These are phyloP conservation scores for Crithidia expoeki DNA, from an alignment of 208 protist species.

Conservation along the genomic window DNA sequence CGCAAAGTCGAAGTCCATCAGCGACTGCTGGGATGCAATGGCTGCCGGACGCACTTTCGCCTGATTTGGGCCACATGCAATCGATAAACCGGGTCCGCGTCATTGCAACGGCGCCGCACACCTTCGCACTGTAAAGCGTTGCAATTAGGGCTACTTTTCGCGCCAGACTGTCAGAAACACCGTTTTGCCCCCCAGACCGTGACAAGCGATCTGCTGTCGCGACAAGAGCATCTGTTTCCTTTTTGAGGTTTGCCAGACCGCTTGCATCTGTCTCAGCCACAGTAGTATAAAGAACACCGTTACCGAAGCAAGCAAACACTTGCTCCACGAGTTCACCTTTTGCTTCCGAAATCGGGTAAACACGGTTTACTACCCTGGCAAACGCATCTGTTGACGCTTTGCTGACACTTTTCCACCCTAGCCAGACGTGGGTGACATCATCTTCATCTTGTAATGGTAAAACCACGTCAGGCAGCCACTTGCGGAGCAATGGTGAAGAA, in stretches of 20 bases:
- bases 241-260: not conserved
- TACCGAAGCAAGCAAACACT: constrained; percentile 24
- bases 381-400: constrained; percentile 6
- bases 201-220: not conserved
- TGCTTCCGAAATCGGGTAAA: not conserved
- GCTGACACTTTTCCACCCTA: constrained; percentile 17
- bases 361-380: not conserved
- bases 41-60: no score
- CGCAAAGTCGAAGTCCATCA: constrained; percentile 11
- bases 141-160: not conserved
- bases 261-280: not conserved
- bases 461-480: constrained; percentile 22
- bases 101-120: not conserved
- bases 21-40: not conserved
- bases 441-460: constrained; percentile 5
- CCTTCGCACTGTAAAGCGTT: not conserved
- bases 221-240: not conserved
- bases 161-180: not conserved
- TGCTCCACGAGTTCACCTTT: not conserved
- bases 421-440: constrained; percentile 12
- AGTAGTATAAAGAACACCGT: constrained; percentile 13
- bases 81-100: not conserved
- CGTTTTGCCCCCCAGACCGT: not conserved
- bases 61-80: constrained; percentile 1
- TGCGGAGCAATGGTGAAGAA: not conserved